Base-by-base conservation (phyloP, 805 yeast genomes). In the Ogataea chonburiensis region DNA sequence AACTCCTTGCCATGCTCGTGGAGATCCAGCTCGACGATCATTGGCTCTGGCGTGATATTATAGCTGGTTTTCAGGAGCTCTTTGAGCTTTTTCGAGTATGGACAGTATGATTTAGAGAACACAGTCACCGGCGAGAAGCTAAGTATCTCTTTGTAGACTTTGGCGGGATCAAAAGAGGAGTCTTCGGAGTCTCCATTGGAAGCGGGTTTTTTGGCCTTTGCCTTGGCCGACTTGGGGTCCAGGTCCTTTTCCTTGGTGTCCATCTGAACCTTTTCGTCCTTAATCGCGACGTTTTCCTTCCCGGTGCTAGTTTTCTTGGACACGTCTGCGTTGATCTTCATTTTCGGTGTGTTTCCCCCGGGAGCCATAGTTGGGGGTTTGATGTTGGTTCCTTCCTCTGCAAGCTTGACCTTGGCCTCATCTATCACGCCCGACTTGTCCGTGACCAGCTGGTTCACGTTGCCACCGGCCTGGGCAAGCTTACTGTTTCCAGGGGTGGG, bases 21-120 rank as follows among this genome's bases (percentile, higher is more conserved):
- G 52, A 69, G 70, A 61, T 91, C 97, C 34, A 91, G 68, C 56
- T 91, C 98, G 12, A 91, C 86, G 36, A 85, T 71, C 5, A 68
- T 53, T 3, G 87, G 89, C 20, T 68, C 63, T 5, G 98, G 98
- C 3, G 73, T 69, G 43, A 91, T 76, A 33, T 71, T 71, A 61
- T 86, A 88, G 47, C 77, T 74, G 14, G 71, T 74, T 13, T 61
- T 59, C 29, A 91, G 67, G 28, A 89, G 64, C 17, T 71, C 68
- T 64, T 89, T 93, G 52, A 89, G 71, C 37, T 67, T 70, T 53
- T 72, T 74, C 14, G 94, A 84, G 60, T 68, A 86, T 19, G 96
- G 97, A 64, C 96, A 85, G 53, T 66, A 66, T 1, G 76, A 64
- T 45, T 75, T 75, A 12, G 79, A 71, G 67, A 80, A 75, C 7